Evolutionary conservation across 2,329 filamentous ascomycete species (phyloP).

Genomic region (Grosmannia serpens): DNA sequence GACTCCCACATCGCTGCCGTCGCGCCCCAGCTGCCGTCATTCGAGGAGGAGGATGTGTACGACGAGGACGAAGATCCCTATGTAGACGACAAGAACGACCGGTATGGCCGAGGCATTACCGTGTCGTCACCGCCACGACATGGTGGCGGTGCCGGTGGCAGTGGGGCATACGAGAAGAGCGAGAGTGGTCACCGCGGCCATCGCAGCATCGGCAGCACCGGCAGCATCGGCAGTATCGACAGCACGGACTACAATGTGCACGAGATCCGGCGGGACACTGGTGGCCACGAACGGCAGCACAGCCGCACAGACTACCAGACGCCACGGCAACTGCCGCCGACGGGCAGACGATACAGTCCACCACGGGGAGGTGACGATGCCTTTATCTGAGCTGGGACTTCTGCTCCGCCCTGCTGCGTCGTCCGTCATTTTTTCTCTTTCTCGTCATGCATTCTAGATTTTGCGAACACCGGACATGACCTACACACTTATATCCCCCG

Average conservation of each 20-base stretch:
- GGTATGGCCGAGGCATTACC: slow-evolving; percentile 33
- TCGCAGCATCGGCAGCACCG: not conserved
- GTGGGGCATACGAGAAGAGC: not conserved
- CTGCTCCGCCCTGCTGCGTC: not conserved
- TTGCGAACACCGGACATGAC: not conserved
- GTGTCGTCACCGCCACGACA: slow-evolving; percentile 15
- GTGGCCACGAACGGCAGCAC: not conserved
- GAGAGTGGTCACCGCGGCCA: slow-evolving; percentile 4
- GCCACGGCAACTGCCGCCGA: slow-evolving; percentile 6
- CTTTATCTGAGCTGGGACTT: slow-evolving; percentile 13
- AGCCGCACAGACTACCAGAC: not conserved
- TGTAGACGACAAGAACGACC: slow-evolving; percentile 19
- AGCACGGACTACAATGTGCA: not conserved
- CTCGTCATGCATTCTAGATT: not conserved
- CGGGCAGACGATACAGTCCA: slow-evolving; percentile 8
- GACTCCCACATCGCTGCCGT: slow-evolving; percentile 28
- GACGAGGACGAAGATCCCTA: slow-evolving; percentile 10
- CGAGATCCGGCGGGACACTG: not conserved
- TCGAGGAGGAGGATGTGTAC: slow-evolving; percentile 16
- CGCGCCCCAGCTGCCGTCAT: slow-evolving; percentile 22
- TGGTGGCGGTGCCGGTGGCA: not conserved
- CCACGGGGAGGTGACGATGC: slow-evolving; percentile 13
- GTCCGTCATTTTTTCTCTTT: not conserved
- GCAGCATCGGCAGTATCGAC: not conserved
- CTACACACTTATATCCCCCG: not conserved